A percentile compares a stretch with the other conserved stretches of the same genome.
These are phyloP conservation scores for Penicillium sp. DNA, from an alignment of 2,329 filamentous ascomycete genomes.

Conservation along the genomic window DNA sequence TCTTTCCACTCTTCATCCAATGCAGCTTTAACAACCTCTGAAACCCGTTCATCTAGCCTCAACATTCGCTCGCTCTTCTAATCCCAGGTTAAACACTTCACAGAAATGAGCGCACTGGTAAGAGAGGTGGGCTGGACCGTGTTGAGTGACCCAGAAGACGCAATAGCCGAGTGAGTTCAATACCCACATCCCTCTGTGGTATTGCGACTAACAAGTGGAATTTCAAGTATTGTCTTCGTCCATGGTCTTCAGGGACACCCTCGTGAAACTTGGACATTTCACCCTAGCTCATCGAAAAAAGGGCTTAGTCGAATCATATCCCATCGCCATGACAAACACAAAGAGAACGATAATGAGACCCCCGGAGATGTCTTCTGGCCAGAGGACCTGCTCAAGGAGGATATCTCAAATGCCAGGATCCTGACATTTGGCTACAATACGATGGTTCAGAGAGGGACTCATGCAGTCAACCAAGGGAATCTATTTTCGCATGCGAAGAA, in stretches of 20 bases:
- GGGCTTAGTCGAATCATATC: neutral
- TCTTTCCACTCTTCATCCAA: neutral
- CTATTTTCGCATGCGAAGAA: neutral
- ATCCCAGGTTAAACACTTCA: neutral
- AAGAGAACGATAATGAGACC: neutral
- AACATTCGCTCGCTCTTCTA: neutral
- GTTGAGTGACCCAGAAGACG: neutral
- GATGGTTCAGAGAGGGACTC: neutral
- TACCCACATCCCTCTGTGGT: neutral
- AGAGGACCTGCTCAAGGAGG: neutral
- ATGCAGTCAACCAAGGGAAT: neutral
- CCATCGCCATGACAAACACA: neutral
- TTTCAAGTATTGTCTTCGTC: neutral
- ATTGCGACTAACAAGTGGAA: neutral
- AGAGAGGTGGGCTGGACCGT: neutral
- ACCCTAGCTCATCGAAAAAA: neutral
- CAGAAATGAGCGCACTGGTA: neutral
- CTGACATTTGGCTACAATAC: neutral
- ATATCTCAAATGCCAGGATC: neutral
- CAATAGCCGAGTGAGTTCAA: neutral
- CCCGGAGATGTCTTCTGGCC: neutral
- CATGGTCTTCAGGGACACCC: slow-evolving; percentile 1
- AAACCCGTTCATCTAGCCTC: neutral
- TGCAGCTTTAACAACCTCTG: too few relatives aligned
- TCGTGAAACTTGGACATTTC: neutral